A percentile compares a stretch with the other conserved stretches of the same genome.
Conservation (phyloP, 352 stramenopile species). For the Chrysophaeum taylorii region DNA sequence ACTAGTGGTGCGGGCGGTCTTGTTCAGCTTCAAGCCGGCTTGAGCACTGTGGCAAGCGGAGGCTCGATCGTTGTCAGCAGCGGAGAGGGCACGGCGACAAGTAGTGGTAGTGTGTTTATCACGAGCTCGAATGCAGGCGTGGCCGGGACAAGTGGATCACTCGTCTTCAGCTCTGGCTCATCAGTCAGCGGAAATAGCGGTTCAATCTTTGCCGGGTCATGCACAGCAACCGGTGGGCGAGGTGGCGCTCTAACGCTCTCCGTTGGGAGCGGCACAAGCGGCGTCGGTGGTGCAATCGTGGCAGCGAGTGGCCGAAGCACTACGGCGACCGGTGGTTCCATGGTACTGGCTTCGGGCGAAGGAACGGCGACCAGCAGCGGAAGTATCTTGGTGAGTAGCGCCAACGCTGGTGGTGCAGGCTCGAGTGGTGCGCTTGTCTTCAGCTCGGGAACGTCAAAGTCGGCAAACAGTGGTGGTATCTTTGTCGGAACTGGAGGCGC, state of each 20-base stretch:
- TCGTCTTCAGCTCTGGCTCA: too few relatives aligned
- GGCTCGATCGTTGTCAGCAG: too few relatives aligned
- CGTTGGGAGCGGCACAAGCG: slow-evolving; percentile 15
- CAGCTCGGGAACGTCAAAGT: neutral
- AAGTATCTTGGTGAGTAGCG: neutral
- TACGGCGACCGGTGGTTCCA: neutral
- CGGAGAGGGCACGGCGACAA: too few relatives aligned
- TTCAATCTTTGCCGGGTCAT: too few relatives aligned
- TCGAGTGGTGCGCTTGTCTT: neutral
- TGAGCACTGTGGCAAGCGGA: too few relatives aligned
- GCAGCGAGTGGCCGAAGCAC: neutral
- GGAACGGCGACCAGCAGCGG: slow-evolving; percentile 18
- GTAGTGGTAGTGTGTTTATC: too few relatives aligned
- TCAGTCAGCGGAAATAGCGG: too few relatives aligned
- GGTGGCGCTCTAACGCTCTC: slow-evolving; percentile 24
- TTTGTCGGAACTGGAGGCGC: slow-evolving; percentile 24
- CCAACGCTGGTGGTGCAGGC: neutral
- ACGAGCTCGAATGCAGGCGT: too few relatives aligned
- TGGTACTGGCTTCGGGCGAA: neutral
- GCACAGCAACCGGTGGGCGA: slow-evolving; percentile 19
- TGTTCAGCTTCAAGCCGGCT: too few relatives aligned
- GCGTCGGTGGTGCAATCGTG: neutral
- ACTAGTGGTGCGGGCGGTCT: too few relatives aligned
- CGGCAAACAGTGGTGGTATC: slow-evolving; percentile 27
- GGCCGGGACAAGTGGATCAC: too few relatives aligned